These are phyloP conservation scores for Suhomyces wounanorum DNA, from an alignment of 1,139 yeast genomes.

Conservation along the genomic window DNA sequence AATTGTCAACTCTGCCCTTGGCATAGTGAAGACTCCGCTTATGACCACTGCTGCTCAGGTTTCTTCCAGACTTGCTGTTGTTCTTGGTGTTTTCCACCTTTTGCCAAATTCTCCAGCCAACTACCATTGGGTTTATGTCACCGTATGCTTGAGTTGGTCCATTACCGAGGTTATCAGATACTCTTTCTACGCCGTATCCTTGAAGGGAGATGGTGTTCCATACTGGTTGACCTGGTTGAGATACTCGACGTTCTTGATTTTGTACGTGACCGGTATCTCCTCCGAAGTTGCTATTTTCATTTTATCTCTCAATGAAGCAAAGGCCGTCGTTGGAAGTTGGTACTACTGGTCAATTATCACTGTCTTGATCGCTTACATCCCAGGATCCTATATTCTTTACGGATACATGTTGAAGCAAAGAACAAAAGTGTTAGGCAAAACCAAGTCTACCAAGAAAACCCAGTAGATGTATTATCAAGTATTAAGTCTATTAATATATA, in stretches of 20 bases:
- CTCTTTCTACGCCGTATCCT: constrained; percentile 75
- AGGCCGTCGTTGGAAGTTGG: constrained; percentile 48
- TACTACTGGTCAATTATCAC: constrained; percentile 58
- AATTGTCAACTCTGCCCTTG: constrained; percentile 72
- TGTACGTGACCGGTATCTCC: constrained; percentile 90
- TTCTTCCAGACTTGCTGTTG: constrained; percentile 77
- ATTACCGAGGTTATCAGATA: constrained; percentile 88
- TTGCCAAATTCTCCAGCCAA: constrained; percentile 72
- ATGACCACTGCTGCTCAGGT: constrained; percentile 86
- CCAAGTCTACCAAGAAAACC: constrained; percentile 19
- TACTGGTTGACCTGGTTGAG: constrained; percentile 67
- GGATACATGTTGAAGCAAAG: constrained; percentile 91
- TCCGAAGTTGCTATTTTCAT: constrained; percentile 76
- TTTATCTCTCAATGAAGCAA: constrained; percentile 67
- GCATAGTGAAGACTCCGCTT: constrained; percentile 82
- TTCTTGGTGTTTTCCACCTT: constrained; percentile 75
- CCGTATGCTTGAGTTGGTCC: constrained; percentile 85
- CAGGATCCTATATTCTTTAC: constrained; percentile 84
- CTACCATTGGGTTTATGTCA: constrained; percentile 58
- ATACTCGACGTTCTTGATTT: constrained; percentile 76
- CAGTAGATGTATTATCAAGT: constrained; percentile 11
- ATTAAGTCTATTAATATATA: neutral
- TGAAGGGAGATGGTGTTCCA: constrained; percentile 62
- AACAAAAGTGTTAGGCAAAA: constrained; percentile 55
- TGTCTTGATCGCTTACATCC: constrained; percentile 68